Conservation (phyloP, 2,329 filamentous ascomycete genomes). For the Neospermospora avenae region DNA sequence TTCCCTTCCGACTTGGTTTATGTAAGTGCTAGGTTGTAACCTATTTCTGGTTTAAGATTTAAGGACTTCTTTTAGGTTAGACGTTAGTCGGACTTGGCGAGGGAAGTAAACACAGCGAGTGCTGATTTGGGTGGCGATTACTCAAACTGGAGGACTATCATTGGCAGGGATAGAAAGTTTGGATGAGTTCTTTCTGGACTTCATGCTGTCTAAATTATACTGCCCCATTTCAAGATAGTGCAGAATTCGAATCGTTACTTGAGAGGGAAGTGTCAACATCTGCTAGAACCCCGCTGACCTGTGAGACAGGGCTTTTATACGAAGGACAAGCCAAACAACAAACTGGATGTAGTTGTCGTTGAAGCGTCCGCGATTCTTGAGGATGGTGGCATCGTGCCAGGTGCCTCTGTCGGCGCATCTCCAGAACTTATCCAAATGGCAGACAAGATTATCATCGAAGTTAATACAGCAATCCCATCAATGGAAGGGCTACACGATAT, state of each 20-base stretch:
- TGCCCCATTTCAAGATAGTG: no score
- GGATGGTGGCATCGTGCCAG: conserved; percentile 84
- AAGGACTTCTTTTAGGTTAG: background rate
- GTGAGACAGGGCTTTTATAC: conserved; percentile 70
- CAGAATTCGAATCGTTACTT: background rate
- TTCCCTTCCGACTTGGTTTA: conserved; percentile 86
- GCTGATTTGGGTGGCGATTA: background rate
- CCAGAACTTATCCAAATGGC: conserved; percentile 88
- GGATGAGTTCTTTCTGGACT: background rate
- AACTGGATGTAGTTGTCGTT: conserved; percentile 77
- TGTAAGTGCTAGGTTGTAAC: conserved; percentile 42
- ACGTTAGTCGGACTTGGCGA: background rate
- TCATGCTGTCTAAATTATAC: no score
- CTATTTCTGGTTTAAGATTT: no score
- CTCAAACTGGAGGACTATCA: background rate
- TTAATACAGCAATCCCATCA: conserved; percentile 81
- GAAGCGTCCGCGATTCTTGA: conserved; percentile 85
- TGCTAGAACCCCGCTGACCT: conserved; percentile 9
- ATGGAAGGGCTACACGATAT: conserved; percentile 91
- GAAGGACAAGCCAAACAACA: conserved; percentile 68
- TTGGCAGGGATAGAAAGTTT: background rate
- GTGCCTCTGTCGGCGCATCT: conserved; percentile 79
- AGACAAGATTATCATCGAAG: conserved; percentile 90
- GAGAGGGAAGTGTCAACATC: background rate
- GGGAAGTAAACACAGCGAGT: background rate